A percentile compares a stretch with the other conserved stretches of the same genome.
Conservation (phyloP, 345 rosid genomes). For the Stellera chamaejasme region DNA sequence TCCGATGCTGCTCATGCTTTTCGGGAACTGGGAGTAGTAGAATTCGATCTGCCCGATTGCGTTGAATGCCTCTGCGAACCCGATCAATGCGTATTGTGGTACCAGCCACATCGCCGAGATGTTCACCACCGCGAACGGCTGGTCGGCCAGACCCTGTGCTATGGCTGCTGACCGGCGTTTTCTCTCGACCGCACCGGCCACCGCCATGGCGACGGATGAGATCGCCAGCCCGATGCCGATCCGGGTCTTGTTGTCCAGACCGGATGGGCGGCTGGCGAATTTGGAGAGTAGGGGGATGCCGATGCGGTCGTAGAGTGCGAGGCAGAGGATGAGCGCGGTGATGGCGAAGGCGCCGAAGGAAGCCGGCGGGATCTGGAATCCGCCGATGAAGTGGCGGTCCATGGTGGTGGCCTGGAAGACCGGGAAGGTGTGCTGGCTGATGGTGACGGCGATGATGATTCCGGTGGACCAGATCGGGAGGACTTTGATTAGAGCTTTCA, state of each 20-base stretch:
- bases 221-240: slow-evolving; percentile 38
- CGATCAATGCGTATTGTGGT: slow-evolving; percentile 30
- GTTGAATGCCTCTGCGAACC: slow-evolving; percentile 39
- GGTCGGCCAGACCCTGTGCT: slow-evolving; percentile 15
- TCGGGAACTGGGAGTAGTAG: slow-evolving; percentile 46
- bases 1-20: slow-evolving; percentile 43
- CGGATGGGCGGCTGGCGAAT: slow-evolving; percentile 19
- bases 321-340: slow-evolving; percentile 35
- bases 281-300: slow-evolving; percentile 26
- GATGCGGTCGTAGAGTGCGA: slow-evolving; percentile 32
- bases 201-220: slow-evolving; percentile 25
- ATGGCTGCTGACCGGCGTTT: slow-evolving; percentile 23
- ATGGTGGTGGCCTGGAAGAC: slow-evolving; percentile 34
- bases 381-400: slow-evolving; percentile 32
- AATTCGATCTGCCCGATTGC: slow-evolving; percentile 50
- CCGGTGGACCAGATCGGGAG: slow-evolving; percentile 47
- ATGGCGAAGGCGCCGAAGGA: slow-evolving; percentile 29
- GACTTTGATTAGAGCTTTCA: slow-evolving; percentile 41
- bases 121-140: slow-evolving; percentile 9
- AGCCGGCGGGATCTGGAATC: slow-evolving; percentile 26
- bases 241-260: slow-evolving; percentile 30
- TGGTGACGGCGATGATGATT: slow-evolving; percentile 29
- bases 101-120: slow-evolving; percentile 43
- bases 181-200: slow-evolving; percentile 32
- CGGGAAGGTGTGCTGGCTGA: slow-evolving; percentile 39